Conservation (phyloP, 305 asterid species). For the Rubia tinctorum region DNA sequence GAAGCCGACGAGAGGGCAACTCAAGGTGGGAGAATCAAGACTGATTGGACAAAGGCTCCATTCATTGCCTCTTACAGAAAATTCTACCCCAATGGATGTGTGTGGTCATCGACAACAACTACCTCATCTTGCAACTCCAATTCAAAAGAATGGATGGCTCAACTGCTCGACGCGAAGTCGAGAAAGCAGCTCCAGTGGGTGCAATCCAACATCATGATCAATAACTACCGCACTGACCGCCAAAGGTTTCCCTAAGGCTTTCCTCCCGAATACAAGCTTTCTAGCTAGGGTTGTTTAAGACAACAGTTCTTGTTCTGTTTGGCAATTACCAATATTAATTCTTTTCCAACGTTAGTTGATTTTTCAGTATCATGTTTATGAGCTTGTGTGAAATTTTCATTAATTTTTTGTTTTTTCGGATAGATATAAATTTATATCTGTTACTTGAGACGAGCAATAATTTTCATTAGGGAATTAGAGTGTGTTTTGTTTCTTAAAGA, state of each 20-base stretch:
- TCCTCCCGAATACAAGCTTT: constrained; percentile 40
- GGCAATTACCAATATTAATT: background rate
- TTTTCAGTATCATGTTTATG: no score
- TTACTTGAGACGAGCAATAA: no score
- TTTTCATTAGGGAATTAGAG: no score
- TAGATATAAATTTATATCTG: no score
- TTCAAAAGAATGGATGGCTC: constrained; percentile 29
- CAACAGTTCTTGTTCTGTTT: background rate
- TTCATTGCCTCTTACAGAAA: constrained; percentile 30
- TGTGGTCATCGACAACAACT: background rate
- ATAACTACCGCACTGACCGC: constrained; percentile 39
- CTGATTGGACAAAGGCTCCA: constrained; percentile 34
- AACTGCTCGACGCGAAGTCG: constrained; percentile 26
- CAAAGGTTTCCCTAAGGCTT: constrained; percentile 34
- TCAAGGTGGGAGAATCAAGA: constrained; percentile 37
- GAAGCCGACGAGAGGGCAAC: constrained; percentile 48
- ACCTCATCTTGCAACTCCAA: background rate
- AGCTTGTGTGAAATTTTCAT: no score
- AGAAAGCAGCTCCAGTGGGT: constrained; percentile 39
- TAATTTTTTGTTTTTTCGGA: no score
- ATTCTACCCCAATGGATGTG: constrained; percentile 22
- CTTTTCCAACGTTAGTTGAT: background rate
- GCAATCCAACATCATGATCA: constrained; percentile 35
- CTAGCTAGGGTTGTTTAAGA: background rate
- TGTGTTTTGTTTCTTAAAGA: no score